Base-by-base conservation (phyloP, 345 rosid genomes). In the Lepidium sativum region DNA sequence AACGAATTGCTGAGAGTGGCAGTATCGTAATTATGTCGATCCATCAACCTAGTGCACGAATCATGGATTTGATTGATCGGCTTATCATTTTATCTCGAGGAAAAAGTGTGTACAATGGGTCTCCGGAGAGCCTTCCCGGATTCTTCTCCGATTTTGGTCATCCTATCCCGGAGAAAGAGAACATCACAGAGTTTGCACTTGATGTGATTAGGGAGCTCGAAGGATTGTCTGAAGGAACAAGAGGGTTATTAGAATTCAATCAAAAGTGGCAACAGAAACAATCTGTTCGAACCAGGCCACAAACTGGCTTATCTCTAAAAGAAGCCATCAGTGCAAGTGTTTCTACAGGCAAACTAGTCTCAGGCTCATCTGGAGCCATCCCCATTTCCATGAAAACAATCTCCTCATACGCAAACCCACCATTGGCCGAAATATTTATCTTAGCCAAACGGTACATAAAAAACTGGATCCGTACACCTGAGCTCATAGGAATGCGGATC, bases 21-120 rank as follows among this genome's bases (percentile, higher is more conserved):
- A 92, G 98, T 45, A 77, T 89, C 11, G 97, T 92, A 4, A 76
- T 87, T 37, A 89, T 89, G 98, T 72, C 98, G 7, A 80, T 89
- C 1, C 98, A 92, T 68, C 98, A 92, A 74, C 98, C 98, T 32
- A 89, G 98, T 64, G 77, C 40, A 58, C 60, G 96, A 64, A 83
- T 86, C 42, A 65, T 82, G 47, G 75, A 79, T 71, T 75, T 86
- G 68, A 68, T 89, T 20, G 96, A 86, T 69, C 82, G 80, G 39
- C 78, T 81, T 54, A 62, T 80, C 2, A 63, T 81, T 70, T 71
- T 83, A 43, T 80, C 78, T 40, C 73, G 90, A 58, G 96, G 96
- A 2, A 74, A 81, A 54, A 70, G 65, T 47, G 72, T 88, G 9
- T 88, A 78, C 27, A 65, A 48, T 71, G 96, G 92, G 23, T 82